Evolutionary conservation across 805 yeast genomes (phyloP).

Genomic region (Barnettozyma wickerhamii): DNA sequence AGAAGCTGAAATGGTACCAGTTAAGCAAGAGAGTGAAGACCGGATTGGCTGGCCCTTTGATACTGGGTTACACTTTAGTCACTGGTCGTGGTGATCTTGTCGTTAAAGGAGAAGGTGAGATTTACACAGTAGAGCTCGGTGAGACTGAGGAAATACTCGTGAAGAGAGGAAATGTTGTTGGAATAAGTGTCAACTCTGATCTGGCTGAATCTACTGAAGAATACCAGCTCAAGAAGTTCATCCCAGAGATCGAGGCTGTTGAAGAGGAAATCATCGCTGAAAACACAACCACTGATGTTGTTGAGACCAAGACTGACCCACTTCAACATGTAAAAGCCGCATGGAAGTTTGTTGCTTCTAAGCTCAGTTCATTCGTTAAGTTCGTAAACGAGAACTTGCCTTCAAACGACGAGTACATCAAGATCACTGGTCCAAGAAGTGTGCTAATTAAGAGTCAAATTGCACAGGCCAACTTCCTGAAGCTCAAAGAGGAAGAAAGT

Average conservation of each 20-base stretch:
- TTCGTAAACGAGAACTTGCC: constrained; percentile 6
- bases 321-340: constrained; percentile 2
- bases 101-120: constrained; percentile 49
- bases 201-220: constrained; percentile 6
- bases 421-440: constrained; percentile 45
- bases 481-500: constrained; percentile 4
- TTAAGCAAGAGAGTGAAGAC: constrained; percentile 26
- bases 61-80: constrained; percentile 41
- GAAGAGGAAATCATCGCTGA: background rate
- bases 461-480: constrained; percentile 1
- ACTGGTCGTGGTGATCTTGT: constrained; percentile 58
- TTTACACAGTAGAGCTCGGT: constrained; percentile 42
- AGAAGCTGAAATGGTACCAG: constrained; percentile 21
- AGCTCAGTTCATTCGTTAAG: background rate
- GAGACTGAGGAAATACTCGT: constrained; percentile 46
- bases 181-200: constrained; percentile 44
- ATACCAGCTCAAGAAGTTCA: constrained; percentile 4
- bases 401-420: constrained; percentile 32
- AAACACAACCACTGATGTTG: background rate
- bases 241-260: background rate
- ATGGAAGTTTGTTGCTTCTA: background rate
- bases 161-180: constrained; percentile 43
- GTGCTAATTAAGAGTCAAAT: constrained; percentile 19
- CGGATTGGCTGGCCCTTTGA: constrained; percentile 35
- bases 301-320: constrained; percentile 4